Base-by-base conservation (phyloP, 2,329 filamentous ascomycete genomes). In the Colletotrichum sojae region DNA sequence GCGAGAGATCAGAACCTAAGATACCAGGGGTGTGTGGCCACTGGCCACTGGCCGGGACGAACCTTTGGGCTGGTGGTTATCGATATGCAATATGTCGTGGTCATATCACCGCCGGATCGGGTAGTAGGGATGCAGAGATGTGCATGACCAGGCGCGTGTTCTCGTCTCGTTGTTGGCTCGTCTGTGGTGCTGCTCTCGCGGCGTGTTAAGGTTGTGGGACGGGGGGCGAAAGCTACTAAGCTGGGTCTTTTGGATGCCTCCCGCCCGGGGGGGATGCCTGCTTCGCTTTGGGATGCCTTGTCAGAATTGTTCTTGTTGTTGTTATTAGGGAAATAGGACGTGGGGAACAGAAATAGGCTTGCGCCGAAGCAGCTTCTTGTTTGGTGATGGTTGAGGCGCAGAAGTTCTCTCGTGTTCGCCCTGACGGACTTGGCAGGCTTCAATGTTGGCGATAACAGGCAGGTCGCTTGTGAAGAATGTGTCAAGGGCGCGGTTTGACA, bases 1-100 rank as follows among this genome's bases (percentile, higher is more conserved):
- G 49, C 22, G 40, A 49, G 39, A 22, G 16, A 57, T 31, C 22
- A 62, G 51, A 56, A 22, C 51, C 31, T 27, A 49, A 62, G 51
- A 67, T 51, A 45, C 27, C 31, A 51, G 12, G 31, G 40, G 36
- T 22, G 22, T 22, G 22, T 22, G 22, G n/a, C n/a, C n/a, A n/a
- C n/a, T 22, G 22, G 22, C 22, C 22, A 22, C 22, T 22, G 22
- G 22, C 22, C 22, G 22, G 22, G 18, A 31, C 27, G 27, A 31
- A 52, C 5, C 1, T 43, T 5, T 43, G 40, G 12, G 8, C 12
- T 40, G 36, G 39, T 43, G 40, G 40, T 43, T 31, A 15, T 22
- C 36, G 16, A 10, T 16, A 43, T 2, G 12, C 40, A 31, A 31
- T 52, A n/a, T 3, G 16, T 43, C 36, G 48, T 31, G 48, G 39